Conservation (phyloP, 1,284 basidiomycete species). For the Microbotryum silenes-acaulis region DNA sequence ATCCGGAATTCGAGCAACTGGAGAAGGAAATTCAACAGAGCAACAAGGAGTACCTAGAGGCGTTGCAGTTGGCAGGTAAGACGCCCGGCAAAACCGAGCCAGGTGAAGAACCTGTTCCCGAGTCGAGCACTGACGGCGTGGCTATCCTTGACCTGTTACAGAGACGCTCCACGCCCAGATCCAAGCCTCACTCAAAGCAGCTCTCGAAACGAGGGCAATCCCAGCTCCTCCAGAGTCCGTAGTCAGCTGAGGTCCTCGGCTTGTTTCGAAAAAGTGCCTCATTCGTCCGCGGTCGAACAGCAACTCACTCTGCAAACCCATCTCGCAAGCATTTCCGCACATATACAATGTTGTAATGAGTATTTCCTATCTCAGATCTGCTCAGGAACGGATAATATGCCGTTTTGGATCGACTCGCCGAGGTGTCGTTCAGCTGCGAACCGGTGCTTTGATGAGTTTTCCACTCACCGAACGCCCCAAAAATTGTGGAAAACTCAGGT, state of each 20-base stretch:
- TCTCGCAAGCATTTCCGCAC: too few relatives aligned
- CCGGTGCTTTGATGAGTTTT: too few relatives aligned
- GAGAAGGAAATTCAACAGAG: constrained; percentile 61
- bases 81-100: too few relatives aligned
- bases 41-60: constrained; percentile 62
- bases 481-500: too few relatives aligned
- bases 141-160: background rate
- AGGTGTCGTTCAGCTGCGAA: too few relatives aligned
- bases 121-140: background rate
- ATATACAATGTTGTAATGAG: background rate
- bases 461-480: too few relatives aligned
- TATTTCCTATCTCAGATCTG: background rate
- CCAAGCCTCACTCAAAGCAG: background rate
- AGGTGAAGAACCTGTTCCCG: background rate
- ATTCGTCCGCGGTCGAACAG: too few relatives aligned
- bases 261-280: too few relatives aligned
- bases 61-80: constrained; percentile 62
- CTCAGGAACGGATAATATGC: background rate
- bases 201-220: background rate
- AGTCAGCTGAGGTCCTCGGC: background rate
- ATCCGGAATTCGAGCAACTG: constrained; percentile 48
- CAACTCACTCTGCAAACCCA: too few relatives aligned
- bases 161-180: background rate
- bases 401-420: background rate
- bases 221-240: background rate